A percentile compares a stretch with the other conserved stretches of the same genome.
Evolutionary conservation across 2,329 filamentous ascomycete genomes (phyloP).

Genomic region (Thelonectria olida): DNA sequence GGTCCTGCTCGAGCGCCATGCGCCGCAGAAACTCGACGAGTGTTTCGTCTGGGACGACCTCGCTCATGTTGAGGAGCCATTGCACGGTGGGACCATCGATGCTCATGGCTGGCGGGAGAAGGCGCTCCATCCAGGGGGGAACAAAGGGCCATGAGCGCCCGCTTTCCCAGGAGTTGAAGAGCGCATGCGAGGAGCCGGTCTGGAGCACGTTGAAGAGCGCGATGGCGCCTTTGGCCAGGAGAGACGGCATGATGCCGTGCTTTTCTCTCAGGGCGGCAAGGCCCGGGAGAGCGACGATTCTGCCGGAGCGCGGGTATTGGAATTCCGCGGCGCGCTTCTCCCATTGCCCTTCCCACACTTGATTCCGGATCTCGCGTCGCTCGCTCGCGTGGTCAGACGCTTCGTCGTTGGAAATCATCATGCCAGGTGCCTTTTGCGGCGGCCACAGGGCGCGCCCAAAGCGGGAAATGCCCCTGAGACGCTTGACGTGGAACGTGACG

Average conservation of each 20-base stretch:
- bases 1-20: slow-evolving; percentile 38
- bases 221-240: slow-evolving; percentile 45
- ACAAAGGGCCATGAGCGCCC: slow-evolving; percentile 50
- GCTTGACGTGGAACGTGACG: slow-evolving; percentile 42
- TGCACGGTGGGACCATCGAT: slow-evolving; percentile 49
- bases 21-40: slow-evolving; percentile 40
- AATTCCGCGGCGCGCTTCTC: slow-evolving; percentile 34
- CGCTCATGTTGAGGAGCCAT: slow-evolving; percentile 48
- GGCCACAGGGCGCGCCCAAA: slow-evolving; percentile 46
- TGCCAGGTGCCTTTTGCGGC: slow-evolving; percentile 42
- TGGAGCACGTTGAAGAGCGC: slow-evolving; percentile 46
- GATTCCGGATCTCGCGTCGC: slow-evolving; percentile 33
- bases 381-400: slow-evolving; percentile 27
- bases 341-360: slow-evolving; percentile 45
- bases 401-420: slow-evolving; percentile 46
- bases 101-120: slow-evolving; percentile 48
- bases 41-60: slow-evolving; percentile 38
- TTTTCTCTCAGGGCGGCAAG: slow-evolving; percentile 34
- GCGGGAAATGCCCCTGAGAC: slow-evolving; percentile 48
- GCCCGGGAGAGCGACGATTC: slow-evolving; percentile 40
- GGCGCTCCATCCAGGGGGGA: slow-evolving; percentile 45
- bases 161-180: slow-evolving; percentile 48
- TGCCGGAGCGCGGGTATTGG: slow-evolving; percentile 43
- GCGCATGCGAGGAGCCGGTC: slow-evolving; percentile 42
- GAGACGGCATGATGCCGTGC: slow-evolving; percentile 36